Percentiles rank a stretch among this genome's conserved stretches.
Conservation (phyloP, 495 filamentous ascomycete species). For the Pyrenopolyporus hunteri region DNA sequence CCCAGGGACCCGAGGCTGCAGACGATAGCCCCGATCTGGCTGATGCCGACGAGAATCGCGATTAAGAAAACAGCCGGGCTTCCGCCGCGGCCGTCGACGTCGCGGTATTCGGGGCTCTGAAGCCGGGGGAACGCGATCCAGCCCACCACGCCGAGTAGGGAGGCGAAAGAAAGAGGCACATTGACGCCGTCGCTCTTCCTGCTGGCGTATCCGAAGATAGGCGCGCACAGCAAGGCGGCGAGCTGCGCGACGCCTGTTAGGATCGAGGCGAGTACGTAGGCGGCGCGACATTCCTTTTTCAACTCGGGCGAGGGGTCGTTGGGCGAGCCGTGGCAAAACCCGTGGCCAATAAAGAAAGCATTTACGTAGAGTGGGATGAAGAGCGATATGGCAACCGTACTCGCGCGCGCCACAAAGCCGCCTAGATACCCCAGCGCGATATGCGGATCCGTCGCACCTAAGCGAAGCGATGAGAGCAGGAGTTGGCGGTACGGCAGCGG, state of each 20-base stretch:
- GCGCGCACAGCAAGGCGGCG: constrained; percentile 81
- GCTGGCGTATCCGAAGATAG: constrained; percentile 81
- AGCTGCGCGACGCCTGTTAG: constrained; percentile 89
- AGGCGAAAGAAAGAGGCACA: constrained; percentile 72
- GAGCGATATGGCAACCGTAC: constrained; percentile 91
- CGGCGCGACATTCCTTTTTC: constrained; percentile 78
- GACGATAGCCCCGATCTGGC: constrained; percentile 94
- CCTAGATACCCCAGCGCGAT: constrained; percentile 90
- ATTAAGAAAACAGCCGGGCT: constrained; percentile 72
- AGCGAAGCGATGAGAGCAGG: constrained; percentile 66
- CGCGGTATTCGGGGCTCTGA: constrained; percentile 69
- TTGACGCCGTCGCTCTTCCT: constrained; percentile 66
- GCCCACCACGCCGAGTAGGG: constrained; percentile 72
- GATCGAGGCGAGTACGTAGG: constrained; percentile 83
- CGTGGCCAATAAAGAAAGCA: constrained; percentile 81
- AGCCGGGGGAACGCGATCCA: constrained; percentile 76
- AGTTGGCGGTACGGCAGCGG: constrained; percentile 56
- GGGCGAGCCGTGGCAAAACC: constrained; percentile 71
- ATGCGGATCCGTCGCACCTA: constrained; percentile 75
- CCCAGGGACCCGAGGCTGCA: constrained; percentile 87
- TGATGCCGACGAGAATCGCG: constrained; percentile 79
- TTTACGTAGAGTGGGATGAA: constrained; percentile 95
- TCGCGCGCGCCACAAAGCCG: constrained; percentile 92
- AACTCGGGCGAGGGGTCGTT: constrained; percentile 67
- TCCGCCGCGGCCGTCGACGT: constrained; percentile 62